Evolutionary conservation across 2,329 filamentous ascomycete species (phyloP), one percentile per base, ranked within the genome.

Genomic region (Beauveria sp.): DNA sequence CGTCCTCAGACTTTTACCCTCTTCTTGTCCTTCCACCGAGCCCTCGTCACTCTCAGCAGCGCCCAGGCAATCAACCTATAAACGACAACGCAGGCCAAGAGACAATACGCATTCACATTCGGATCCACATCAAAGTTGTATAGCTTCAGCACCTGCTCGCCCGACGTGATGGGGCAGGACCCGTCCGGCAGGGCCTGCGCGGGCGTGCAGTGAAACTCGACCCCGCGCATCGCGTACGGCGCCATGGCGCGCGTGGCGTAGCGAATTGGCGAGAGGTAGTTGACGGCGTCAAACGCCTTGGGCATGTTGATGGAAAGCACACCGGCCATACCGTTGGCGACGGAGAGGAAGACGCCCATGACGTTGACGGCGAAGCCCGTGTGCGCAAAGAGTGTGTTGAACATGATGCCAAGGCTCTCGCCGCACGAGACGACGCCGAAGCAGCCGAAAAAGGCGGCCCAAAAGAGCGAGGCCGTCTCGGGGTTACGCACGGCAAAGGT

Each of bases 361-460:
- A 90, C 74, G 66, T 90, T 91, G 62, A 92, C 84, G 0, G 88
- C 87, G 70, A 92, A 92, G 2, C 89, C 89, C 0, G 87, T 89
- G 69, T 92, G 88, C 8, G 71, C 72, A 70, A 91, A 89, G 9
- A 92, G 74, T 0, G 88, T 91, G 74, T 91, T 91, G 77, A 92
- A 92, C 75, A 91, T 85, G 69, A 93, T 91, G 1, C 89, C 89
- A 1, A 92, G 69, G 58, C 85, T 88, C 75, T 92, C 89, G 28
- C 89, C 89, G 67, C 87, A 91, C 59, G 79, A 87, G 18, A 90
- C 86, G 60, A 92, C 83, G 65, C 85, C 88, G 68, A 92, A 91
- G 65, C 85, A 86, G 66, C 87, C 84, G 72, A 88, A 90, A 2
- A 84, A 79, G 57, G 81, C 78, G 47, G 88, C 81, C 66, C 91